A percentile compares a stretch with the other conserved stretches of the same genome.
These are phyloP conservation scores for Aspergillus puulaauensis DNA, from an alignment of 2,329 filamentous ascomycete species.

Conservation along the genomic window DNA sequence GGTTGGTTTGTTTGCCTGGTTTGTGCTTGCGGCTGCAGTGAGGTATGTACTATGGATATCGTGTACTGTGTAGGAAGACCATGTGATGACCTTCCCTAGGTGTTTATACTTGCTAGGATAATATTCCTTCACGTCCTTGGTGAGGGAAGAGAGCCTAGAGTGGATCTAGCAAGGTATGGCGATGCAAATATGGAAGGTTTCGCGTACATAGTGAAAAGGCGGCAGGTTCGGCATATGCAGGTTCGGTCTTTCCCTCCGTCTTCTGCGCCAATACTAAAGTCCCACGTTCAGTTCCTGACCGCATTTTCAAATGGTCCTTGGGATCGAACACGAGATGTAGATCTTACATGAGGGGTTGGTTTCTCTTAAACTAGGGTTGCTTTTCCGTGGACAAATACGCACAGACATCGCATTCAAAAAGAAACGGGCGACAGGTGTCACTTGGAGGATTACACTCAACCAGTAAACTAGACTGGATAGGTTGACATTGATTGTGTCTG, in stretches of 20 bases:
- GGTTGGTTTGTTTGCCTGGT: neutral
- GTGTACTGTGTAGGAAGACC: neutral
- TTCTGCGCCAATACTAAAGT: neutral
- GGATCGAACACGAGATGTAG: neutral
- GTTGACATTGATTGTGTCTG: slow-evolving; percentile 22
- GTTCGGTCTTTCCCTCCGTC: neutral
- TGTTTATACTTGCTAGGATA: neutral
- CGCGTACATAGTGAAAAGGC: neutral
- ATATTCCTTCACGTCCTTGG: neutral
- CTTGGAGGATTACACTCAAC: slow-evolving; percentile 20
- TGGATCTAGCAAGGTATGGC: neutral
- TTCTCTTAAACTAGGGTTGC: neutral
- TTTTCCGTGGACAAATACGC: neutral
- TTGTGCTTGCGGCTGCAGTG: neutral
- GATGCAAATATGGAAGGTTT: slow-evolving; percentile 2
- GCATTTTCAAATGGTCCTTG: neutral
- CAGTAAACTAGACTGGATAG: slow-evolving; percentile 18
- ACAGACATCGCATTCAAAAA: neutral
- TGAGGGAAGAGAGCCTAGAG: neutral
- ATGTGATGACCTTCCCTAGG: neutral
- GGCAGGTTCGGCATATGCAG: neutral
- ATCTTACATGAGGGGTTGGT: neutral
- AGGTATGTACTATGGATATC: neutral
- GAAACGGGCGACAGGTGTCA: neutral
- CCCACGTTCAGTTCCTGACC: slow-evolving; percentile 7